Base-by-base conservation (phyloP, 306 rosid species). In the Corylus avellana region DNA sequence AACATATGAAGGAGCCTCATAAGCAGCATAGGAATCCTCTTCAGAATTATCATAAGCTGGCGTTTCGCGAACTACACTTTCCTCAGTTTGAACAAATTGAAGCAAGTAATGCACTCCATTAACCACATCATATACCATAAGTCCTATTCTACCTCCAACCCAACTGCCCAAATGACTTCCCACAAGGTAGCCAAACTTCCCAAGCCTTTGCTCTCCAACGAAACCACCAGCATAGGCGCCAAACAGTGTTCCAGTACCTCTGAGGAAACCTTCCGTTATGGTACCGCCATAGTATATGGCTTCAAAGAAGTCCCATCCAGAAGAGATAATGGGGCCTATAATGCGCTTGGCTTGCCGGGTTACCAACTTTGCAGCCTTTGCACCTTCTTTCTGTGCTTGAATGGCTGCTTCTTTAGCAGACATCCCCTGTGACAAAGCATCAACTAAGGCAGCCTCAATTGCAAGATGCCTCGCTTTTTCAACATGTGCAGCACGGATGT, bases 141-240 rank as follows among this genome's bases (percentile, higher is more conserved):
- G 78, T 29, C 97, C 99, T 29, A 93, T 77, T 78, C 96, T 90
- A 87, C 96, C 99, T 56, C 99, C 99, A 76, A 89, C 48, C 98
- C 98, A 93, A 86, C 98, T 93, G 4, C 99, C 99, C 77, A 88
- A 18, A 12, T 88, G 91, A 85, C 99, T 93, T 85, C 98, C 99
- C 48, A 90, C 83, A 76, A 91, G 96, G 83, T 93, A 91, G 73
- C 99, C 99, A 72, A 93, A 67, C 84, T 92, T 88, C 71, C 98
- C 97, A 51, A 91, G 85, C 84, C 83, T 89, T 81, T 90, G 85
- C 75, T 96, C 99, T 29, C 97, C 96, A 0, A 81, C 0, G 25
- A 88, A 89, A 54, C 99, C 98, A 67, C 92, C 91, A 25, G 71
- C 74, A 72, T 93, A 96, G 32, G 97, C 72, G 61, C 97, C 99